Evolutionary conservation across 768 basidiomycete genomes (phyloP).

Genomic region (Xerocomellus chrysenteron): DNA sequence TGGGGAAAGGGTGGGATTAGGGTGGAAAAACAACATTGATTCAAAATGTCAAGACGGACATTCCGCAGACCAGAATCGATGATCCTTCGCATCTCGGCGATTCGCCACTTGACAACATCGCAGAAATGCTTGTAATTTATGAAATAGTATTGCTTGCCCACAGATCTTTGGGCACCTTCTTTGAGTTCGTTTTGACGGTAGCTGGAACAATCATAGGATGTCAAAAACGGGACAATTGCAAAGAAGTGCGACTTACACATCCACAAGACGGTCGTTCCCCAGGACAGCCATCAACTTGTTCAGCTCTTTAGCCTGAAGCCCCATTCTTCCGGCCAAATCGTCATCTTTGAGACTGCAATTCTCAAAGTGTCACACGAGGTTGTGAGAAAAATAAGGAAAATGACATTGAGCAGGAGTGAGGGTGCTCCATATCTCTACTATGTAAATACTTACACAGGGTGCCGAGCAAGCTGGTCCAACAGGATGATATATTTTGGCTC

Average conservation of each 20-base stretch:
- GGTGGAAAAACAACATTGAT: background rate
- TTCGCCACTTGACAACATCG: conserved; percentile 97
- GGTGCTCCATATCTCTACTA: conserved; percentile 23
- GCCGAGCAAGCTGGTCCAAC: conserved; percentile 89
- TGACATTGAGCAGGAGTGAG: conserved; percentile 21
- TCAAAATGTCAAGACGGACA: conserved; percentile 43
- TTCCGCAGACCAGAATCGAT: conserved; percentile 90
- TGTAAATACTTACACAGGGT: conserved; percentile 84
- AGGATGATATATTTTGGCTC: conserved; percentile 90
- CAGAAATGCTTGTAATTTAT: conserved; percentile 95
- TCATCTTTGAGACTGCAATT: conserved; percentile 82
- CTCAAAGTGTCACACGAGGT: conserved; percentile 21
- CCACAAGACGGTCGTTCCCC: conserved; percentile 73
- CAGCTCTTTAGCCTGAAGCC: conserved; percentile 84
- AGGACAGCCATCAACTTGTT: conserved; percentile 86
- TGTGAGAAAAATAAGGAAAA: conserved; percentile 4
- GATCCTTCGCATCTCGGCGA: conserved; percentile 86
- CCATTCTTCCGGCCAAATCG: conserved; percentile 88
- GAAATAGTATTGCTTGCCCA: conserved; percentile 92
- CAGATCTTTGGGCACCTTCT: conserved; percentile 84
- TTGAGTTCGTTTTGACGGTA: conserved; percentile 91
- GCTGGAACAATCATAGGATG: conserved; percentile 37
- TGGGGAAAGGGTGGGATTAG: background rate
- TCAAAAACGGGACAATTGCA: conserved; percentile 2
- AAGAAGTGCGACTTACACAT: conserved; percentile 53